Evolutionary conservation across 73 alveolate species (phyloP).

Genomic region (Paramecium caudatum): DNA sequence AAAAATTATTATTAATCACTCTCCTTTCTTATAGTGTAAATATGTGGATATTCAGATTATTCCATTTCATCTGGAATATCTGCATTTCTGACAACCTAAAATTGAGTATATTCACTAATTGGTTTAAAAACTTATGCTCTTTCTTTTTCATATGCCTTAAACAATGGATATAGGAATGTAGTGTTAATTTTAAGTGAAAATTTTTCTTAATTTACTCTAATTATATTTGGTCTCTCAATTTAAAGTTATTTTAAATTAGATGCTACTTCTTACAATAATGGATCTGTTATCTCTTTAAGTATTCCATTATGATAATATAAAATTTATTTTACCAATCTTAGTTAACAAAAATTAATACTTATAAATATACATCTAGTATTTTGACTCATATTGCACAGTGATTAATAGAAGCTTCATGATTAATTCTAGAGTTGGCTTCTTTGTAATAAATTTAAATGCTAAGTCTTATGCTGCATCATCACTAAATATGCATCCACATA

Average conservation of each 20-base stretch:
- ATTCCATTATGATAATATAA: slow-evolving; percentile 56
- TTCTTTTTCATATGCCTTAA: slow-evolving; percentile 30
- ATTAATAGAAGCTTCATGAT: slow-evolving; percentile 7
- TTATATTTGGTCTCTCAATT: slow-evolving; percentile 32
- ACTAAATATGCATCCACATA: slow-evolving; percentile 57
- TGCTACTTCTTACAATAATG: slow-evolving; percentile 7
- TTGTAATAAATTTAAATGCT: slow-evolving; percentile 28
- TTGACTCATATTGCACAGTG: slow-evolving; percentile 49
- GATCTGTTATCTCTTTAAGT: slow-evolving; percentile 44
- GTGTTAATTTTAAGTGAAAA: slow-evolving; percentile 43
- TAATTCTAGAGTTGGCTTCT: slow-evolving; percentile 23
- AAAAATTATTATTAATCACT: slow-evolving; percentile 32
- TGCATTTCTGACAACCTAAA: slow-evolving; percentile 53
- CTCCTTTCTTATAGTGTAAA: slow-evolving; percentile 6
- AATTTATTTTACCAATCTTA: slow-evolving; percentile 39
- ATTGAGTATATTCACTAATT: slow-evolving; percentile 5
- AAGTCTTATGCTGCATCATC: slow-evolving; percentile 53
- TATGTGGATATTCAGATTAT: slow-evolving; percentile 40
- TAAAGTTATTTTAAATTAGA: background rate
- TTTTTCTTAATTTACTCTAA: background rate
- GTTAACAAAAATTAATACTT: background rate
- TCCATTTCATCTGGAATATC: slow-evolving; percentile 41
- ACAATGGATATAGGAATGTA: slow-evolving; percentile 36
- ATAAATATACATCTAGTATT: slow-evolving; percentile 47
- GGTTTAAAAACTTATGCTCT: slow-evolving; percentile 30